Conservation (phyloP, 2,329 filamentous ascomycete species). For the Aspergillus pseudotamarii region DNA sequence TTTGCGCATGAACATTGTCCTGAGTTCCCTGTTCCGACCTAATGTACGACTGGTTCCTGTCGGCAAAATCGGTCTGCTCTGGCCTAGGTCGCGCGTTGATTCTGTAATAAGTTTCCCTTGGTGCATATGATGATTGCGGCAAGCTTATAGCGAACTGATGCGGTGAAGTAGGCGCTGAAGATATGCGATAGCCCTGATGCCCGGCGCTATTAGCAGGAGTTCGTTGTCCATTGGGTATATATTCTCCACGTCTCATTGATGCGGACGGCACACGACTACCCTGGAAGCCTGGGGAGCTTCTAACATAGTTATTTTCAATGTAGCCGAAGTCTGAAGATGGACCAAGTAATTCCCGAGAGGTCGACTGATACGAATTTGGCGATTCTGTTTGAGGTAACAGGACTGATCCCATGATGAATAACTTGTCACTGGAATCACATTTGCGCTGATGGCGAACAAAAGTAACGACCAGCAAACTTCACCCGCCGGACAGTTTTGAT, state of each 20-base stretch:
- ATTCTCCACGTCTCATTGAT: neutral
- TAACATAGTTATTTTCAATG: neutral
- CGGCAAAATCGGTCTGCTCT: conserved; percentile 1
- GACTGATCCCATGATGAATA: conserved; percentile 20
- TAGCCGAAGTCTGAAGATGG: conserved; percentile 4
- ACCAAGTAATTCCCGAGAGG: conserved; percentile 5
- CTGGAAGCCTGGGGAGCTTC: neutral
- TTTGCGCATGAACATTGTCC: conserved; percentile 10
- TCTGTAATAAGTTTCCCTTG: conserved; percentile 7
- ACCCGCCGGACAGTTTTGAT: neutral
- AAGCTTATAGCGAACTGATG: neutral
- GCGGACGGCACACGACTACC: conserved; percentile 2
- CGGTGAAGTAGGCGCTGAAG: conserved; percentile 4
- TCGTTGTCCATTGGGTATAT: conserved; percentile 5
- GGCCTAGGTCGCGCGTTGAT: conserved; percentile 7
- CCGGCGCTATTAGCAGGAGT: conserved; percentile 10
- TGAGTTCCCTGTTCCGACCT: conserved; percentile 4
- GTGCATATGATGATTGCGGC: conserved; percentile 5
- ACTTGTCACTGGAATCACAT: conserved; percentile 17
- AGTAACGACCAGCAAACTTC: neutral
- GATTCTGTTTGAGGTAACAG: conserved; percentile 14
- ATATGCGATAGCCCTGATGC: conserved; percentile 8
- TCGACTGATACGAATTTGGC: conserved; percentile 12
- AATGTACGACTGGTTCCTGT: conserved; percentile 1
- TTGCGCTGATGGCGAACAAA: neutral